A percentile compares a stretch with the other conserved stretches of the same genome.
These are phyloP conservation scores for Uromyces viciae-fabae DNA, from an alignment of 1,284 basidiomycete species.

Conservation along the genomic window DNA sequence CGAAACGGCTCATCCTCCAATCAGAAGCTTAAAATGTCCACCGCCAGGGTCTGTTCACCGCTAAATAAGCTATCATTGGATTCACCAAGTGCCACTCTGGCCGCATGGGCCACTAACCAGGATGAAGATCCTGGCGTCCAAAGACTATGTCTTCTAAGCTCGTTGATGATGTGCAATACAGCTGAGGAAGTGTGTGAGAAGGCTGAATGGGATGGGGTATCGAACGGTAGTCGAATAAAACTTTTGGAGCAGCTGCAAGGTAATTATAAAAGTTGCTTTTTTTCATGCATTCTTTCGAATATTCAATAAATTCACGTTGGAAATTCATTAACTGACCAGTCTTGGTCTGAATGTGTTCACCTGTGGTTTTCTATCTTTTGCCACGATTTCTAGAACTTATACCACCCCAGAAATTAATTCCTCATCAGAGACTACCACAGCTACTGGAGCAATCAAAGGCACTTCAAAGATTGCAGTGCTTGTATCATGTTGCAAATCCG, in stretches of 20 bases:
- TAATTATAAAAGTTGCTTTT: conserved; percentile 56
- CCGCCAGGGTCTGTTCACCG: neutral
- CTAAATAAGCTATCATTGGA: neutral
- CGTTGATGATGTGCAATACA: conserved; percentile 50
- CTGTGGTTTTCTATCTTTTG: neutral
- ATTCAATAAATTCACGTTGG: conserved; percentile 4
- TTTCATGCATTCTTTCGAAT: neutral
- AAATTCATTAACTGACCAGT: conserved; percentile 5
- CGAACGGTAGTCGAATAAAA: conserved; percentile 69
- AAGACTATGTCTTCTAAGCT: conserved; percentile 40
- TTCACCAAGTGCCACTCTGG: neutral
- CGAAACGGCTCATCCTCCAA: conserved; percentile 57
- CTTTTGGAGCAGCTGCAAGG: conserved; percentile 78
- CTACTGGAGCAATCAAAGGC: conserved; percentile 80
- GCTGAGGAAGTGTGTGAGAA: conserved; percentile 74
- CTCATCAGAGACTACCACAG: conserved; percentile 76
- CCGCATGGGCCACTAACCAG: conserved; percentile 13
- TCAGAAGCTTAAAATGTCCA: conserved; percentile 68
- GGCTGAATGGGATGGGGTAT: conserved; percentile 84
- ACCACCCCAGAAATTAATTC: conserved; percentile 85
- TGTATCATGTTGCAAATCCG: conserved; percentile 68
- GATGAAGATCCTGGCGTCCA: conserved; percentile 39
- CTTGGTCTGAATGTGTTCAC: too few relatives aligned
- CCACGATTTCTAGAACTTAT: conserved; percentile 65
- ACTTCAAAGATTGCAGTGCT: conserved; percentile 71